Evolutionary conservation across 495 filamentous ascomycete genomes (phyloP).

Genomic region (Trichoderma parareesei): DNA sequence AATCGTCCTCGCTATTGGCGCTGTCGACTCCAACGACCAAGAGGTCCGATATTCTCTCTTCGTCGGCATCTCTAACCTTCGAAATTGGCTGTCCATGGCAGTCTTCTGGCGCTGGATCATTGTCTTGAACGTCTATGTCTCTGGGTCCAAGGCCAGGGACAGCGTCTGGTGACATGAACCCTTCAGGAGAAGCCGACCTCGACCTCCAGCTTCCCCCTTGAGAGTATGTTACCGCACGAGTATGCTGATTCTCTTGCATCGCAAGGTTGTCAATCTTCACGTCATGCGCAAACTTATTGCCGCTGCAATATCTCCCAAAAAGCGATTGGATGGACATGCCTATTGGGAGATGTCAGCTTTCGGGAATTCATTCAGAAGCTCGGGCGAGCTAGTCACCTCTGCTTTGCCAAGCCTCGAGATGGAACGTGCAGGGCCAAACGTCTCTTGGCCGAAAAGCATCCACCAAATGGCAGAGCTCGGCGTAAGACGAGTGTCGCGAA

Average conservation of each 20-base stretch:
- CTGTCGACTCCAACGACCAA: neutral
- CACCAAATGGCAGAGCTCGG: slow-evolving; percentile 67
- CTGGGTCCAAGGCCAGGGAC: neutral
- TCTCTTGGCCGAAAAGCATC: slow-evolving; percentile 62
- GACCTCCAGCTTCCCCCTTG: neutral
- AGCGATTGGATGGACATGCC: slow-evolving; percentile 35
- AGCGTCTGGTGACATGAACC: neutral
- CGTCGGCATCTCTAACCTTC: neutral
- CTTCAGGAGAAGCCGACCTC: neutral
- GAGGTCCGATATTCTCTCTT: neutral
- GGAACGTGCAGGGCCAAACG: slow-evolving; percentile 77
- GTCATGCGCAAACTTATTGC: slow-evolving; percentile 44
- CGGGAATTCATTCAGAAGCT: neutral
- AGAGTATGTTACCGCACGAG: neutral
- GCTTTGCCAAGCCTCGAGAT: slow-evolving; percentile 50
- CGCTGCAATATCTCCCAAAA: slow-evolving; percentile 50
- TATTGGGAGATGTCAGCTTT: neutral
- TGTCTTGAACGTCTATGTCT: neutral
- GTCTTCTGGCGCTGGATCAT: neutral
- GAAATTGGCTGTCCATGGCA: no score
- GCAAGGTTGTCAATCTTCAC: neutral
- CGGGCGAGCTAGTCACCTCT: slow-evolving; percentile 31
- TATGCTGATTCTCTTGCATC: neutral
- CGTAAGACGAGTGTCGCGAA: slow-evolving; percentile 82
- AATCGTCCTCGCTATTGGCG: neutral